Evolutionary conservation across 2,329 filamentous ascomycete species (phyloP).

Genomic region (Colletotrichum musae): DNA sequence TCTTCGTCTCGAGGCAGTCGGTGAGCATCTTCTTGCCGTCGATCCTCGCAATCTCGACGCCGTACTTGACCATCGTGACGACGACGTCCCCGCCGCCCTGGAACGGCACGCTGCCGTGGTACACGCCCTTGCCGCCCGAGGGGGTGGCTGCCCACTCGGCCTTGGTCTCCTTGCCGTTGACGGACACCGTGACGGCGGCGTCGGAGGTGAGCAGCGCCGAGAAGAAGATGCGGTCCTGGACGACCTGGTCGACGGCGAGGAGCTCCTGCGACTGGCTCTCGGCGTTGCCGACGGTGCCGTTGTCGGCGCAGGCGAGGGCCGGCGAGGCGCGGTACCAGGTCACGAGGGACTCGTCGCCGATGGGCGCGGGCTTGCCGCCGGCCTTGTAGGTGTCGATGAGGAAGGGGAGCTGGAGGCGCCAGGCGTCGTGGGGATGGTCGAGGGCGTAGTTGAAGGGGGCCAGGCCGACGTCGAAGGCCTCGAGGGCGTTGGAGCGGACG

Average conservation of each 20-base stretch:
- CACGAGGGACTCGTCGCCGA: constrained; percentile 47
- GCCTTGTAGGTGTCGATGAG: constrained; percentile 65
- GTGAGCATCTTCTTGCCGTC: constrained; percentile 28
- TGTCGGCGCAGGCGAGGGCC: constrained; percentile 45
- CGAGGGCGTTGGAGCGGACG: constrained; percentile 53
- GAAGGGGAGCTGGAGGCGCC: constrained; percentile 63
- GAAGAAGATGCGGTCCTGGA: constrained; percentile 46
- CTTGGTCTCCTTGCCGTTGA: constrained; percentile 44
- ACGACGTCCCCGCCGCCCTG: constrained; percentile 49
- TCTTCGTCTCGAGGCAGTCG: constrained; percentile 23
- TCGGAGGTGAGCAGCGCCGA: constrained; percentile 45
- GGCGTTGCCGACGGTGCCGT: constrained; percentile 50
- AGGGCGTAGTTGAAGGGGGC: constrained; percentile 64
- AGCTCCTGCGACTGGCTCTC: constrained; percentile 45
- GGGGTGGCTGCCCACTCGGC: constrained; percentile 38
- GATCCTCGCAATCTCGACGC: constrained; percentile 33
- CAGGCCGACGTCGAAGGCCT: constrained; percentile 43
- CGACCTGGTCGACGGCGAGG: constrained; percentile 40
- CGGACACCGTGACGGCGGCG: constrained; percentile 45
- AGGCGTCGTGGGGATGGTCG: constrained; percentile 64
- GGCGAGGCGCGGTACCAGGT: constrained; percentile 53
- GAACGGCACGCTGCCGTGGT: constrained; percentile 48
- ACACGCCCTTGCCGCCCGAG: constrained; percentile 46
- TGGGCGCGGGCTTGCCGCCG: constrained; percentile 48
- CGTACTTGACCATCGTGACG: constrained; percentile 50